Percentiles rank a stretch among this genome's conserved stretches.
phyloP scores from a whole-genome alignment of 192 early-diverging fungal genomes.

The Coemansia interrupta region DNA sequence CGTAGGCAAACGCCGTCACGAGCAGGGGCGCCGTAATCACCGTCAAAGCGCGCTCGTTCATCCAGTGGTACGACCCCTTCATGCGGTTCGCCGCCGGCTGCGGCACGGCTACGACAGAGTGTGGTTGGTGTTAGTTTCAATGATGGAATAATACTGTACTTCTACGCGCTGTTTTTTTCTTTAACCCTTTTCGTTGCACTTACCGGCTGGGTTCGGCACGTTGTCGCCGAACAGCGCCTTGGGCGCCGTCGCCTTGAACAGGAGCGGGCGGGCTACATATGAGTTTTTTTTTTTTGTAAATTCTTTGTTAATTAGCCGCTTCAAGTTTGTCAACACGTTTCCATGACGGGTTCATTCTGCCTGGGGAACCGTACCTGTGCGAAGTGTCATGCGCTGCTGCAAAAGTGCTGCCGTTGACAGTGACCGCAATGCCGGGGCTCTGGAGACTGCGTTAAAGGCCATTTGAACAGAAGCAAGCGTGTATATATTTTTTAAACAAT shows the following conservation, averaged over 20 bases:
- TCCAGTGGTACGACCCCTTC: slow-evolving; percentile 95
- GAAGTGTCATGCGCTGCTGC: slow-evolving; percentile 7
- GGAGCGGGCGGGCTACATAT: slow-evolving; percentile 12
- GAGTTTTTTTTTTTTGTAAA: no score
- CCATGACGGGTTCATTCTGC: not conserved
- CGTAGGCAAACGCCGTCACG: slow-evolving; percentile 69
- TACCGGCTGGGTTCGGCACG: slow-evolving; percentile 38
- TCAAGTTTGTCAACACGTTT: not conserved
- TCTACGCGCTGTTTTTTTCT: not conserved
- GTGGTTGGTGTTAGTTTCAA: no score
- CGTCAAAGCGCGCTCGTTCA: slow-evolving; percentile 84
- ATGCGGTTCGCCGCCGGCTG: slow-evolving; percentile 58
- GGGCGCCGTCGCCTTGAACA: slow-evolving; percentile 31
- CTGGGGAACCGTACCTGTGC: slow-evolving; percentile 2
- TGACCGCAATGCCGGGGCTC: not conserved
- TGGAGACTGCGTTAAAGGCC: not conserved
- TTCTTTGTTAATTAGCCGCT: not conserved
- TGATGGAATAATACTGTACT: no score
- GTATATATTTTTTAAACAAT: no score
- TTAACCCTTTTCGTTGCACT: not conserved
- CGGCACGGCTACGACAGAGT: slow-evolving; percentile 49
- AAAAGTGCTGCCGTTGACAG: not conserved
- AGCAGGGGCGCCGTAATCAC: slow-evolving; percentile 73
- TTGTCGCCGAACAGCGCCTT: slow-evolving; percentile 41
- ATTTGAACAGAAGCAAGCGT: no score